Percentiles rank a stretch among this genome's conserved stretches.
Evolutionary conservation across 73 alveolate species (phyloP).

Genomic region (Breviolum minutum): DNA sequence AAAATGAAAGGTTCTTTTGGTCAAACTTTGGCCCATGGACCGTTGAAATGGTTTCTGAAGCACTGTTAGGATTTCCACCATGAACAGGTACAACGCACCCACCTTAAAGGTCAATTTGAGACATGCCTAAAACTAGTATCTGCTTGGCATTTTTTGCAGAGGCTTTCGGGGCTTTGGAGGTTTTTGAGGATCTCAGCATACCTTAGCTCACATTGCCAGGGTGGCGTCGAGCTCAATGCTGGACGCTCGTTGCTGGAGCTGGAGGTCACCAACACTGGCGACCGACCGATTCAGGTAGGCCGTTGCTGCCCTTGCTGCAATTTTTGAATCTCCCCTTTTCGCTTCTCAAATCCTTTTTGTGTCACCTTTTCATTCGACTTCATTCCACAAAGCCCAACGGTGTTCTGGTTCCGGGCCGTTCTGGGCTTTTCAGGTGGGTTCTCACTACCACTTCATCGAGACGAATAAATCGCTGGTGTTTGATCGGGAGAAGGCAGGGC

Average conservation of each 20-base stretch:
- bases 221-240: constrained; percentile 73
- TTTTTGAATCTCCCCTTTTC: not conserved
- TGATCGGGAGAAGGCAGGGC: constrained; percentile 72
- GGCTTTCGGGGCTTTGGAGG: not conserved
- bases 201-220: not conserved
- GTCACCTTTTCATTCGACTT: not conserved
- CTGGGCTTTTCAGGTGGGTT: constrained; percentile 47
- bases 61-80: no score
- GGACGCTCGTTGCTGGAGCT: constrained; percentile 51
- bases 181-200: no score
- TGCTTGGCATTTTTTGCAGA: not conserved
- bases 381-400: not conserved
- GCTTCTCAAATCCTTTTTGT: no score
- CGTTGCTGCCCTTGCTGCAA: not conserved
- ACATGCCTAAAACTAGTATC: no score
- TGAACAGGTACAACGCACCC: no score
- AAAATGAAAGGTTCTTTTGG: no score
- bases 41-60: no score
- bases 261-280: constrained; percentile 93
- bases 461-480: constrained; percentile 57
- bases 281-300: constrained; percentile 87
- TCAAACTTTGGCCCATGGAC: no score
- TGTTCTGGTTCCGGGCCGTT: not conserved
- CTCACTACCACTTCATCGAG: constrained; percentile 92
- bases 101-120: no score